phyloP scores from a whole-genome alignment of 1,284 basidiomycete species.

The Cutaneotrichosporon dermatis region DNA sequence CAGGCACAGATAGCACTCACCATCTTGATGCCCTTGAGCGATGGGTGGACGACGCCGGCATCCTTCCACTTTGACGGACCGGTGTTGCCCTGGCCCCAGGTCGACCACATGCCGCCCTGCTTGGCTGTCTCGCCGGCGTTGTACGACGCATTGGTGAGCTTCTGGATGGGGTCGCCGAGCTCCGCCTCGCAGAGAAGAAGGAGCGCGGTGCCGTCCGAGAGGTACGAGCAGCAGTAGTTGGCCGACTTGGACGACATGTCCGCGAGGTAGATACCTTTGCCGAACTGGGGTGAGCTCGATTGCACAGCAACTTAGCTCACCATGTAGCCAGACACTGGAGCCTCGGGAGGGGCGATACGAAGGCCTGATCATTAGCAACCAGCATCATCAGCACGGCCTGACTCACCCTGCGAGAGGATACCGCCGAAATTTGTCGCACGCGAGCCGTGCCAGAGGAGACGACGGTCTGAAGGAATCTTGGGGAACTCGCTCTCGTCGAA shows the following conservation, averaged over 20 bases:
- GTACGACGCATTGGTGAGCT: slow-evolving; percentile 14
- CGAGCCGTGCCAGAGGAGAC: slow-evolving; percentile 64
- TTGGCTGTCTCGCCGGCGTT: slow-evolving; percentile 14
- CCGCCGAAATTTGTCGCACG: slow-evolving; percentile 41
- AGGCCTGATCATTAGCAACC: slow-evolving; percentile 28
- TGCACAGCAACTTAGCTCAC: neutral
- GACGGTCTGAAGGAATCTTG: slow-evolving; percentile 52
- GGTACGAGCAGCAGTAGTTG: slow-evolving; percentile 56
- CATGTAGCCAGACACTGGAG: slow-evolving; percentile 54
- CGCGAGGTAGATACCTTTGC: slow-evolving; percentile 65
- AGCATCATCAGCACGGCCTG: too few relatives aligned
- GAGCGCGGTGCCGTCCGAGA: slow-evolving; percentile 13
- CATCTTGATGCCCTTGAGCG: slow-evolving; percentile 18
- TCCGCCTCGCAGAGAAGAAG: slow-evolving; percentile 24
- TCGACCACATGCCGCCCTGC: slow-evolving; percentile 13
- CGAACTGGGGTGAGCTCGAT: slow-evolving; percentile 25
- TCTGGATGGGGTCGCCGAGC: slow-evolving; percentile 19
- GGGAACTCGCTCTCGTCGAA: slow-evolving; percentile 56
- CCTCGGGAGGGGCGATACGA: slow-evolving; percentile 65
- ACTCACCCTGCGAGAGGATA: slow-evolving; percentile 59
- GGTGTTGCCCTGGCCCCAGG: slow-evolving; percentile 18
- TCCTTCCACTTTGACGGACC: slow-evolving; percentile 21
- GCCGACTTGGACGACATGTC: slow-evolving; percentile 67
- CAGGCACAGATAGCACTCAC: neutral
- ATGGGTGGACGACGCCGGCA: slow-evolving; percentile 13